Evolutionary conservation across 2,329 filamentous ascomycete genomes (phyloP), one percentile per base, ranked within the genome.

Genomic region (Sarocladium kiliense): DNA sequence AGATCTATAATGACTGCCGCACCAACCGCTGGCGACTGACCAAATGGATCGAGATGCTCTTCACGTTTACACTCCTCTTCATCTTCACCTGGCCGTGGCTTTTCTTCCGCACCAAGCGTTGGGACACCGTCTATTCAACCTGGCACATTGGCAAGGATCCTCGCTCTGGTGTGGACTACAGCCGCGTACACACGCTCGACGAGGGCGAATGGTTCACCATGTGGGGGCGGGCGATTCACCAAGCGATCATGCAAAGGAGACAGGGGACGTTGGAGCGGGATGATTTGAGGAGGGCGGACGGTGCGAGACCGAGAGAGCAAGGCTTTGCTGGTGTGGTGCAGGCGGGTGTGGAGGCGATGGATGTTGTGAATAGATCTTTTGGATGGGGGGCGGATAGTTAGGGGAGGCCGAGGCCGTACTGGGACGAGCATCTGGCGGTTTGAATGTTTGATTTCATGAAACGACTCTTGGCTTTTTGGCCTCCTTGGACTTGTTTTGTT

Each of bases 41-140:
- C 1, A 66, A 65, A 6, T 89, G 84, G 84, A 73, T 90, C 44
- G 73, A 78, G 41, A 81, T 81, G 75, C 44, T 89, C 10, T 89
- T 85, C 71, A 84, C 81, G 64, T 66, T 88, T 5, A 84, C 84
- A 0, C 82, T 90, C 57, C 68, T 88, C 12, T 87, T 87, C 77
- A 63, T 91, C 56, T 75, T 91, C 61, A 74, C 80, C 2, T 91
- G 88, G 88, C 88, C 88, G 0, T 79, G 81, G 56, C 75, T 91
- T 12, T 85, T 82, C 69, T 77, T 89, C 65, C 70, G 78, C 18
- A 91, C 88, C 1, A 83, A 81, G 64, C 76, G 81, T 50, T 91
- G 85, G 71, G 79, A 86, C 59, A 84, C 88, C 2, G 77, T 82
- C 2, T 73, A 75, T 21, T 78, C 80, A 0, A 75, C 85, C 32